Evolutionary conservation across 2,329 filamentous ascomycete genomes (phyloP), one percentile per base, ranked within the genome.

Genomic region (Ophiostoma angusticollis): DNA sequence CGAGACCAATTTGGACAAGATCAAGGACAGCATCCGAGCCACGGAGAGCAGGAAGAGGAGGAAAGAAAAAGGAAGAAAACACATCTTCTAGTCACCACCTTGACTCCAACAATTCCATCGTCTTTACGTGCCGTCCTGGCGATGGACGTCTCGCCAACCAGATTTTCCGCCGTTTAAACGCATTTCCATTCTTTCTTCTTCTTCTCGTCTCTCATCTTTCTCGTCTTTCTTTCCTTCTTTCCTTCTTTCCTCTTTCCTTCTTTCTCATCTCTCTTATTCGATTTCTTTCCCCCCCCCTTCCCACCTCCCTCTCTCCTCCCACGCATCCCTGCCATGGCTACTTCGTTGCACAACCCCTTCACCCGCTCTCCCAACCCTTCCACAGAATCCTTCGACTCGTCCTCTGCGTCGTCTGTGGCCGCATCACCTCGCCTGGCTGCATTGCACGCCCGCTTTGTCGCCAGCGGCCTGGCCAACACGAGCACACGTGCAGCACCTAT

Each of bases 301-400:
- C 24, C 21, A 17, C 25, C 19, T 32, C 23, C 24, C 11, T 28
- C 16, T 22, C 16, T 16, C 11, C 14, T 9, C 6, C 12, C 25
- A 19, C 12, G 9, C 24, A 9, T n/a, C 14, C 6, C 45, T 53
- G 58, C 49, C 52, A 77, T 77, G 72, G 63, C 70, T 51, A 64
- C 70, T 43, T 58, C 61, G 55, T 62, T 68, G 51, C 72, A 77
- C 60, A 72, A 66, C 54, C 59, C 65, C 35, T 77, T 72, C 55
- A 60, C 70, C 51, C 72, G 71, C 58, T 78, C 74, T 42, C 74
- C 74, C 44, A 75, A 75, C 56, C 65, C 63, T 44, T 75, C 72
- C 47, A 70, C 67, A 46, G 65, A 67, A 56, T 76, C 72, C 48
- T 78, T 74, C 65, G 72, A 75, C 58, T 77, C 73, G 43, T 76